Base-by-base conservation (phyloP, 805 yeast species). In the Lachancea cidri region DNA sequence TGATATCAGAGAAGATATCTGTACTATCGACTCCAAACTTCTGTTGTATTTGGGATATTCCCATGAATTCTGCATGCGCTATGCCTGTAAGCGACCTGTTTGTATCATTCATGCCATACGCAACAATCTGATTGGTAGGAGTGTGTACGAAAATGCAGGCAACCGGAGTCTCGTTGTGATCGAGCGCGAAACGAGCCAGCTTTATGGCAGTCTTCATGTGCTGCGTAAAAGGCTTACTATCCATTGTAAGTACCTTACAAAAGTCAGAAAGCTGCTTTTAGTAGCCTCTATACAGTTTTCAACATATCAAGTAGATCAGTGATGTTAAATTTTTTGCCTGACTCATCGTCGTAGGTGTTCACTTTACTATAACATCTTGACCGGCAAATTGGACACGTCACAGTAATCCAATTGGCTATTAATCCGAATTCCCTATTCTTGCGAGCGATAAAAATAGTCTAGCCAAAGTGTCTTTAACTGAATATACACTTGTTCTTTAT, bases 11-110 rank as follows among this genome's bases (percentile, higher is more conserved):
- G 52, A 86, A 77, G 7, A 76, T 58, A 1, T 57, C 47, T 17
- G 53, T 48, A 14, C 50, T 43, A 2, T 46, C 46, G 2, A 44
- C 39, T 14, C 52, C 56, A 39, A 40, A 27, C 35, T 62, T 54
- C 4, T 56, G 48, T 29, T 73, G 59, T 6, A 83, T 73, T 20
- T 64, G 58, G 34, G 79, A 79, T 13, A 87, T 81, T 0, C 91
- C 96, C 43, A 83, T 72, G 50, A 93, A 83, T 60, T 91, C 98
- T 1, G 98, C 98, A 60, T 91, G 98, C 32, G 84, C 73, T 2
- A 91, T 86, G 1, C 98, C 97, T 48, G 87, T 83, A 17, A 86
- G 68, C 1, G 95, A 80, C 17, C 79, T 71, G 55, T 91, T 91
- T 6, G 98, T 91, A 55, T 80, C 86, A 60, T 91, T 91, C 69